phyloP scores from a whole-genome alignment of 148 eudicot genomes.

The Arctostaphylos glauca region DNA sequence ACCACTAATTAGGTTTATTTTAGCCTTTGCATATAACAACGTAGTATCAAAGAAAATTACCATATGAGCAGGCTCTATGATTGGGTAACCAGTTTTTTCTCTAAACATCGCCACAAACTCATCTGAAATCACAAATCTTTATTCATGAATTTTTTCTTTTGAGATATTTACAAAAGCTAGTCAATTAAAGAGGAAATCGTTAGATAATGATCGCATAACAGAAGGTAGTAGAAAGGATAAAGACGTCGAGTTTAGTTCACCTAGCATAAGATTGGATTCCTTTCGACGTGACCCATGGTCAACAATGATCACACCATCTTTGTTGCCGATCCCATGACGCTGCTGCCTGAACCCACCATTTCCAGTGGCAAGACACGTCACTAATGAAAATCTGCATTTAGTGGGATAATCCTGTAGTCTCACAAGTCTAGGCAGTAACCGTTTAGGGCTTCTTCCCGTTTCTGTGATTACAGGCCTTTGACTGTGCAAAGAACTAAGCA shows the following conservation, averaged over 20 bases:
- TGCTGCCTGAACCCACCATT: slow-evolving; percentile 32
- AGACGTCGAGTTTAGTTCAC: slow-evolving; percentile 32
- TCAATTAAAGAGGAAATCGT: background rate
- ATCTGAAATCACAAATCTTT: slow-evolving; percentile 42
- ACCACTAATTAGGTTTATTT: background rate
- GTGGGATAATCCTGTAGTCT: slow-evolving; percentile 19
- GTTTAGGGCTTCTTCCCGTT: slow-evolving; percentile 24
- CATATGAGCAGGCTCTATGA: slow-evolving; percentile 99
- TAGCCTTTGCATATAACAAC: background rate
- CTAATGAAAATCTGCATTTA: slow-evolving; percentile 24
- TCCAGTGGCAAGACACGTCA: slow-evolving; percentile 27
- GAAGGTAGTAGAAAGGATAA: background rate
- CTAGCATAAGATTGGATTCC: slow-evolving; percentile 82
- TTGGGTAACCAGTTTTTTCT: slow-evolving; percentile 68
- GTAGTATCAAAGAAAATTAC: slow-evolving; percentile 32
- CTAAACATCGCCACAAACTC: slow-evolving; percentile 85
- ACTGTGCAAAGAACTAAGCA: slow-evolving; percentile 8
- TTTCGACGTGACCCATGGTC: slow-evolving; percentile 96
- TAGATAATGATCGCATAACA: background rate
- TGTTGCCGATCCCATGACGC: slow-evolving; percentile 37
- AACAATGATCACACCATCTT: slow-evolving; percentile 79
- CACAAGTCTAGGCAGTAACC: slow-evolving; percentile 22
- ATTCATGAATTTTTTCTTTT: slow-evolving; percentile 1
- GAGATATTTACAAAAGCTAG: background rate
- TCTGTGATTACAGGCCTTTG: slow-evolving; percentile 12